A percentile compares a stretch with the other conserved stretches of the same genome.
phyloP scores from a whole-genome alignment of 2,329 filamentous ascomycete species.

The Periconia macrospinosa region DNA sequence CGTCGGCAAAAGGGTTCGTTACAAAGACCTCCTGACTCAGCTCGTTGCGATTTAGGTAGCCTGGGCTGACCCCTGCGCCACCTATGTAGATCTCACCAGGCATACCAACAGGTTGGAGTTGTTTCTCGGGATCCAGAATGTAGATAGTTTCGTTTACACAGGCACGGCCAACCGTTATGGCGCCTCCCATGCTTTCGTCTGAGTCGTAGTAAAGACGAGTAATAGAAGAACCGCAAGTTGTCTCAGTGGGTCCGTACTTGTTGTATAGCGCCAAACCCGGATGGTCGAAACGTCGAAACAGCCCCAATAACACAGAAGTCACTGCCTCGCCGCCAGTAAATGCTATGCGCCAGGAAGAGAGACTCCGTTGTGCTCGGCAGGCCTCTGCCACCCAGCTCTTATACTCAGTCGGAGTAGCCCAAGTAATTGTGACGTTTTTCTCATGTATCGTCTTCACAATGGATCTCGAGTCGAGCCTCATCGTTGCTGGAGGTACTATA shows the following conservation, averaged over 20 bases:
- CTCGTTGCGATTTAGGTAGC: conserved; percentile 35
- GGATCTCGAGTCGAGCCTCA: conserved; percentile 38
- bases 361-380: conserved; percentile 10
- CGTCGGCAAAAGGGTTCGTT: background rate
- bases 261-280: conserved; percentile 10
- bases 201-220: background rate
- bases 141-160: conserved; percentile 22
- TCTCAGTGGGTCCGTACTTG: conserved; percentile 22
- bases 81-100: conserved; percentile 49
- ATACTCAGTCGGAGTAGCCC: conserved; percentile 49
- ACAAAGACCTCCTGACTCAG: conserved; percentile 22
- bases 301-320: background rate
- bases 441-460: conserved; percentile 42
- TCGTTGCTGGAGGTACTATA: conserved; percentile 33
- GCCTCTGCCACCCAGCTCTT: conserved; percentile 22
- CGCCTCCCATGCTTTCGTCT: conserved; percentile 14
- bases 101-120: conserved; percentile 44
- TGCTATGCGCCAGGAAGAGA: conserved; percentile 34
- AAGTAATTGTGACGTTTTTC: conserved; percentile 43
- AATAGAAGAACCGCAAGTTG: conserved; percentile 3
- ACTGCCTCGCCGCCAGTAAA: conserved; percentile 24
- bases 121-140: conserved; percentile 45
- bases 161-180: conserved; percentile 6
- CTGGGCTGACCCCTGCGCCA: conserved; percentile 39
- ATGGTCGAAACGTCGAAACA: conserved; percentile 4